Evolutionary conservation across 1,139 yeast genomes (phyloP).

Genomic region (Casaregolazyma suthepensis): DNA sequence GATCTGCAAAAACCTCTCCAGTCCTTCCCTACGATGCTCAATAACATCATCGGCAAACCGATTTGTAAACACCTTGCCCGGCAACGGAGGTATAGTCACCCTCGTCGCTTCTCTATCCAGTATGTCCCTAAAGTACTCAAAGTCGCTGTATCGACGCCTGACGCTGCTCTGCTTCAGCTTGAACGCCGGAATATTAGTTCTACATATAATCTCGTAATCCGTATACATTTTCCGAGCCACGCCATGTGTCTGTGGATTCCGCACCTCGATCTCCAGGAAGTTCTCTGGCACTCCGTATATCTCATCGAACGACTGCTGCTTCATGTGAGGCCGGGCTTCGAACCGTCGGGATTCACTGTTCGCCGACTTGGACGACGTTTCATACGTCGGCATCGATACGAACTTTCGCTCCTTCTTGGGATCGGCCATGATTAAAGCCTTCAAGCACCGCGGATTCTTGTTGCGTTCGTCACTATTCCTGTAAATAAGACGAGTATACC

Average conservation of each 20-base stretch:
- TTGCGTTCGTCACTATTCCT: background rate
- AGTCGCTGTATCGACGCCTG: constrained; percentile 84
- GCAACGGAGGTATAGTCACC: constrained; percentile 80
- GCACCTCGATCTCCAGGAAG: constrained; percentile 80
- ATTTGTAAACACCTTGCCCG: constrained; percentile 73
- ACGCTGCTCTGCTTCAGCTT: constrained; percentile 60
- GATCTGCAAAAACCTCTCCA: constrained; percentile 68
- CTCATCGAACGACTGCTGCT: constrained; percentile 69
- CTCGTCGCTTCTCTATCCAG: constrained; percentile 69
- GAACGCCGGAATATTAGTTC: constrained; percentile 76
- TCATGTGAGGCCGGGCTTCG: constrained; percentile 38
- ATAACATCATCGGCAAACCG: constrained; percentile 80
- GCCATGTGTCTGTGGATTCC: constrained; percentile 77
- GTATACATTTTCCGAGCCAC: constrained; percentile 66
- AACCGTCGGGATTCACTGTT: constrained; percentile 25
- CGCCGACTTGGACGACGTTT: constrained; percentile 6
- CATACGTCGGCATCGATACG: constrained; percentile 29
- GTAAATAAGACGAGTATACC: background rate
- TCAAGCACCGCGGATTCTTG: background rate
- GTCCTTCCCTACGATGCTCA: constrained; percentile 75
- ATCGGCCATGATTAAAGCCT: background rate
- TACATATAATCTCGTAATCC: constrained; percentile 84
- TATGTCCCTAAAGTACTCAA: constrained; percentile 70
- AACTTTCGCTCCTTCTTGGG: constrained; percentile 18
- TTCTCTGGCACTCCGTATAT: constrained; percentile 93